Percentiles rank a stretch among this genome's conserved stretches.
Evolutionary conservation across 371 early-diverging fungal genomes (phyloP).

Genomic region (Mucor velutinosus): DNA sequence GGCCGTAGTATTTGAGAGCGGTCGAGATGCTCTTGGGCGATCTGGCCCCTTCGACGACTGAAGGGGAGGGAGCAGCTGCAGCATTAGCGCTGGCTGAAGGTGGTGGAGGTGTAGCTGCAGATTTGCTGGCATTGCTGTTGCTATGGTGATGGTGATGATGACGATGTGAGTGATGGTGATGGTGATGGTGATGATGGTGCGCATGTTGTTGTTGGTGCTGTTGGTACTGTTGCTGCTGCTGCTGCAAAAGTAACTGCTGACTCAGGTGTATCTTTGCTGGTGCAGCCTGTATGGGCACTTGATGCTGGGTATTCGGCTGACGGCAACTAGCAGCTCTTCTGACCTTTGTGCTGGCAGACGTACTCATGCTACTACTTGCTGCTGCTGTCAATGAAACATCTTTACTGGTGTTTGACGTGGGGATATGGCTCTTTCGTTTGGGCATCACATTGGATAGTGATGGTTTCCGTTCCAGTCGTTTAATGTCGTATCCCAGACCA

Average conservation of each 20-base stretch:
- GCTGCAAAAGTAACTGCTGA: not conserved
- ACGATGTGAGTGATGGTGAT: not conserved
- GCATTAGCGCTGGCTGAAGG: not conserved
- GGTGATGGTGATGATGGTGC: not conserved
- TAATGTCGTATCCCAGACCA: not conserved
- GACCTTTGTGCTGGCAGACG: not conserved
- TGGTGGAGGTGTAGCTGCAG: not conserved
- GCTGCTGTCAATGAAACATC: not conserved
- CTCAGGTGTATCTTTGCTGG: not conserved
- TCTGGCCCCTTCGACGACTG: conserved; percentile 13
- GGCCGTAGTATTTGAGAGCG: conserved; percentile 29
- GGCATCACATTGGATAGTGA: not conserved
- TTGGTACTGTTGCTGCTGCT: not conserved
- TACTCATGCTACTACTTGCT: not conserved
- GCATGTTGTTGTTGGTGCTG: not conserved
- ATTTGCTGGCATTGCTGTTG: not conserved
- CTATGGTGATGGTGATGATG: not conserved
- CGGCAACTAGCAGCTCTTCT: conserved; percentile 1
- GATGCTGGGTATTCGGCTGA: not conserved
- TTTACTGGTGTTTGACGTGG: not conserved
- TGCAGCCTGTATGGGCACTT: not conserved
- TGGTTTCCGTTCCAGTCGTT: not conserved
- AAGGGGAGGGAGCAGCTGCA: not conserved
- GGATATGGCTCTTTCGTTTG: conserved; percentile 6
- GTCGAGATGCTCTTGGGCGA: conserved; percentile 37